Evolutionary conservation across 306 rosid species (phyloP), one percentile per base, ranked within the genome.

Genomic region (Neltuma alba): DNA sequence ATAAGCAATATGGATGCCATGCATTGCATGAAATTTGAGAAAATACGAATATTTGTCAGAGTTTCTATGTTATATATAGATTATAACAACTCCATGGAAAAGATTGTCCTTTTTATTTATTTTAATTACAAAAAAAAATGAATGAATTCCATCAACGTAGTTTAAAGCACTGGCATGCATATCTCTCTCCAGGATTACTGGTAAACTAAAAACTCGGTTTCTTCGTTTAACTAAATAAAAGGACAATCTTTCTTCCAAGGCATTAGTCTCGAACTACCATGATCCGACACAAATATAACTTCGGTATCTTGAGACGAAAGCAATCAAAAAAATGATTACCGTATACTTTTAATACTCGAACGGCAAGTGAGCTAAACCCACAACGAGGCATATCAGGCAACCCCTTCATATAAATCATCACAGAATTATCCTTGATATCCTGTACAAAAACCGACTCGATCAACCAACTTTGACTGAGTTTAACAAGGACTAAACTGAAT

Each of bases 361-460:
- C 72, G 42, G 72, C 48, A 37, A 66, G 72, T 4, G 50, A 66
- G 48, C 72, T 66, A 66, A 66, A 21, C 38, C 50, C 50, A 38
- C 72, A 66, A 10, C 72, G 72, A 21, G 50, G 72, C 48, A 38
- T 21, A 66, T 66, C 72, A 66, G 72, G 72, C 48, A 11, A 31
- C 20, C 72, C 50, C 33, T 66, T 66, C 33, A 66, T 38, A 38
- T 37, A 66, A 38, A 66, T 66, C 50, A 66, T 66, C 48, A 38
- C 48, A 66, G 33, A 21, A 38, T 66, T 66, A 66, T 66, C 72
- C 50, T 66, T 66, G 30, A 66, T 38, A 66, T 66, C 72, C 72
- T 66, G 50, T 10, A n/a, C 48, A 66, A 66, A 37, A 66, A 15
- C 48, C 5, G 25, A 38, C 50, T 38, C 31, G 21, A 66, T 37